phyloP scores from a whole-genome alignment of 768 basidiomycete species.

The Kwoniella europaea region DNA sequence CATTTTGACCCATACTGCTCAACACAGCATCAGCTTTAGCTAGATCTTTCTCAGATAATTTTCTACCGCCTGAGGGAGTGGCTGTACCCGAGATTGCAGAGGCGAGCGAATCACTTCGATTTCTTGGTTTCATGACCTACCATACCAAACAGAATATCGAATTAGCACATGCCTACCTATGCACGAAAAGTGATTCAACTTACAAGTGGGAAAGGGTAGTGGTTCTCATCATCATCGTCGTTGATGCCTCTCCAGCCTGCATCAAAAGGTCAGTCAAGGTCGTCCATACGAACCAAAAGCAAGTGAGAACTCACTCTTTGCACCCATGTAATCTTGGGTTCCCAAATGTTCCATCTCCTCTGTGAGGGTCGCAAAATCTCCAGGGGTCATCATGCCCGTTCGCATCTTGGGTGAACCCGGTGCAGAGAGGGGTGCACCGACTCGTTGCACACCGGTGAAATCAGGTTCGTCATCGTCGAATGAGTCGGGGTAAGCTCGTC shows the following conservation, averaged over 20 bases:
- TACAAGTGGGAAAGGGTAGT: conserved; percentile 58
- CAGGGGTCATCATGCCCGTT: conserved; percentile 80
- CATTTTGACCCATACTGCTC: conserved; percentile 50
- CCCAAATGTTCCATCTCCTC: conserved; percentile 82
- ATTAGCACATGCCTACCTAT: neutral
- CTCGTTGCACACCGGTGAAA: conserved; percentile 70
- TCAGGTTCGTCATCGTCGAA: conserved; percentile 69
- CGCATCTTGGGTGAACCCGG: conserved; percentile 86
- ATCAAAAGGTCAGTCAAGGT: conserved; percentile 42
- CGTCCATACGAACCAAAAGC: conserved; percentile 29
- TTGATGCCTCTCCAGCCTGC: conserved; percentile 59
- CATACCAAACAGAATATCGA: neutral
- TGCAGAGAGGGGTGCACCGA: conserved; percentile 69
- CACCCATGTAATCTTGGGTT: conserved; percentile 64
- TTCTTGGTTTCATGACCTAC: conserved; percentile 57
- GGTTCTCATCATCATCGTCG: conserved; percentile 72
- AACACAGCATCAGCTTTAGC: conserved; percentile 86
- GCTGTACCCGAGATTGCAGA: conserved; percentile 71
- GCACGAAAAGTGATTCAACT: neutral
- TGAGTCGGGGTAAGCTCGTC: conserved; percentile 92
- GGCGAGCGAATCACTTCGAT: conserved; percentile 60
- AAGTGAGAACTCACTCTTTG: conserved; percentile 76
- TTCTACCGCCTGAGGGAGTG: conserved; percentile 86
- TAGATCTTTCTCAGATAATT: conserved; percentile 84
- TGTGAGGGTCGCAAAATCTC: conserved; percentile 53